Evolutionary conservation across 768 basidiomycete genomes (phyloP).

Genomic region (Amanita subjunquillea): DNA sequence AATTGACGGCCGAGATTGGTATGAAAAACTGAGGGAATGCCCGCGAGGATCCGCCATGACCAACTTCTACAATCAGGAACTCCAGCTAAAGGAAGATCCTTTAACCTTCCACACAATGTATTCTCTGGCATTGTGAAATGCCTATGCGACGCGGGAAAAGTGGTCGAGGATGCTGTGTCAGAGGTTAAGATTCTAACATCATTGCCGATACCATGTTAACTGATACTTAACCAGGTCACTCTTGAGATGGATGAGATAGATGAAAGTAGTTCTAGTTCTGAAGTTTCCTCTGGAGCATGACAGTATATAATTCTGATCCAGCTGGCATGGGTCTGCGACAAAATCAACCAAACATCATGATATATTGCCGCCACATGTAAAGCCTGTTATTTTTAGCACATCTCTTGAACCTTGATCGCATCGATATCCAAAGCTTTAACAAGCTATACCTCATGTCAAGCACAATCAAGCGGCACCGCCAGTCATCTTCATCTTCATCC

Average conservation of each 20-base stretch:
- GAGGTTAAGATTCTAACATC: neutral
- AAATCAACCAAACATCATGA: no score
- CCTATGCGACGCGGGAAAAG: neutral
- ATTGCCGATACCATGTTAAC: neutral
- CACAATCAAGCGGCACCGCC: slow-evolving; percentile 25
- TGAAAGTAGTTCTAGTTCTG: no score
- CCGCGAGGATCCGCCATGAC: neutral
- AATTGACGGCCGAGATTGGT: neutral
- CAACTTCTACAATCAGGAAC: neutral
- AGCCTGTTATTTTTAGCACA: neutral
- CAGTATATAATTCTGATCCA: no score
- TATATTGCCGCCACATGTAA: no score
- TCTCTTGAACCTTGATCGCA: neutral
- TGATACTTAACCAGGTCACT: neutral
- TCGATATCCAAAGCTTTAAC: neutral
- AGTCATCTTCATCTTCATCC: slow-evolving; percentile 25
- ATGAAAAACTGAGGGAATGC: neutral
- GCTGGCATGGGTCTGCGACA: no score
- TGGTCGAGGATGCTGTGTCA: neutral
- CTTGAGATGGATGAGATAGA: neutral
- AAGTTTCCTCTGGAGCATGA: no score
- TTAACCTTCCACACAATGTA: neutral
- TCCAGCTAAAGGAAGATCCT: no score
- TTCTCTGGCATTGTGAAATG: neutral
- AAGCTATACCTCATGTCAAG: neutral